phyloP scores from a whole-genome alignment of 805 yeast genomes.

The Ogataea thermomethanolica region DNA sequence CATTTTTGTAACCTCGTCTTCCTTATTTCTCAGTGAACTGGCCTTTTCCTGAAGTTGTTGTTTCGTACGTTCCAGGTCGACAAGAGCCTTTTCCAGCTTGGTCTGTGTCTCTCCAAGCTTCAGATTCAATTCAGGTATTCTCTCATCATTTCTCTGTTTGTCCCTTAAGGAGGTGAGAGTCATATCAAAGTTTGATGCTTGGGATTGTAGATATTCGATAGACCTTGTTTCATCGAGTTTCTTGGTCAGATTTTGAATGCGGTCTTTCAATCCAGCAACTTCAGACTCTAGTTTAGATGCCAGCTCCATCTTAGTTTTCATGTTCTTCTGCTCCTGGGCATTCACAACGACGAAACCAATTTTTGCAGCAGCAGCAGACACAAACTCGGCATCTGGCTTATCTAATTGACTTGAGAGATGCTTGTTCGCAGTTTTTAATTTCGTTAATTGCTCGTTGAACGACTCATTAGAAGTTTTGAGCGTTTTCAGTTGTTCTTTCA shows the following conservation, averaged over 20 bases:
- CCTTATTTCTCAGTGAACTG: neutral
- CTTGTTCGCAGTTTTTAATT: neutral
- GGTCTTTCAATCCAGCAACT: neutral
- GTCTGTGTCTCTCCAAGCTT: neutral
- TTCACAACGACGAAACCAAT: slow-evolving; percentile 8
- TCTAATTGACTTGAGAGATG: slow-evolving; percentile 14
- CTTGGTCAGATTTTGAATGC: neutral
- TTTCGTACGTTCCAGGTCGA: neutral
- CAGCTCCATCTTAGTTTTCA: neutral
- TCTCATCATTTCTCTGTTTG: neutral
- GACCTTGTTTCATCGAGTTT: slow-evolving; percentile 12
- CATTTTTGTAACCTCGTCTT: too few relatives aligned
- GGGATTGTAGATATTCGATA: slow-evolving; percentile 1
- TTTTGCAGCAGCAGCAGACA: slow-evolving; percentile 22
- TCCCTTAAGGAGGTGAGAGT: slow-evolving; percentile 12
- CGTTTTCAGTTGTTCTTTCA: slow-evolving; percentile 1
- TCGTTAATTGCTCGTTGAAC: neutral
- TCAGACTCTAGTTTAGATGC: neutral
- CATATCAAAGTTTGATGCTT: slow-evolving; percentile 6
- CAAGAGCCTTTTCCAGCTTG: neutral
- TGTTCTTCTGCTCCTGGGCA: neutral
- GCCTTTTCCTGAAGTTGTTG: neutral
- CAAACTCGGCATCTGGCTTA: slow-evolving; percentile 26
- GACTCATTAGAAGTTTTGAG: neutral
- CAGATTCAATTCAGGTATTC: too few relatives aligned